phyloP scores from a whole-genome alignment of 2,329 filamentous ascomycete species.

The Microsporum canis region DNA sequence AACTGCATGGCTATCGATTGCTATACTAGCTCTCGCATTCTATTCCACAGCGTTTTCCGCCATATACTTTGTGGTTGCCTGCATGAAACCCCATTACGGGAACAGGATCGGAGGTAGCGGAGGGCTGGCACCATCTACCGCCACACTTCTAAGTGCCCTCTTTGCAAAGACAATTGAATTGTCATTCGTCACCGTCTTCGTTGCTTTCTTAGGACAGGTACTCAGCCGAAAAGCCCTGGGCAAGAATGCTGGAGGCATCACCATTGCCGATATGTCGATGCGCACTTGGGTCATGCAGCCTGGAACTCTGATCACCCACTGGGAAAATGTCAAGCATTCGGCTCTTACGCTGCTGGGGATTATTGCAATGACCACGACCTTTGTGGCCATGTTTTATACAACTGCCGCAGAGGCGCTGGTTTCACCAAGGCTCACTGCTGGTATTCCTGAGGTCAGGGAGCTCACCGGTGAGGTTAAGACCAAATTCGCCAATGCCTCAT shows the following conservation, averaged over 20 bases:
- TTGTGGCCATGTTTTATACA: conserved; percentile 61
- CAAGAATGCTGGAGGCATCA: conserved; percentile 52
- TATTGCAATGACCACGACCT: conserved; percentile 52
- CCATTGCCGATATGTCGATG: conserved; percentile 67
- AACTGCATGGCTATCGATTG: conserved; percentile 27
- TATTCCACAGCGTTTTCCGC: conserved; percentile 32
- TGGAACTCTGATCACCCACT: conserved; percentile 60
- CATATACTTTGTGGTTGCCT: conserved; percentile 53
- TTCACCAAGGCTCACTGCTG: conserved; percentile 56
- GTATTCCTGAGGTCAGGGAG: conserved; percentile 38
- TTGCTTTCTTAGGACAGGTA: conserved; percentile 62
- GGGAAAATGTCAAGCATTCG: conserved; percentile 52
- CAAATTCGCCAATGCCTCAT: conserved; percentile 52
- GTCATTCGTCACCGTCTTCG: conserved; percentile 65
- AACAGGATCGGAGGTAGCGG: conserved; percentile 44
- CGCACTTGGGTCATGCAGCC: conserved; percentile 63
- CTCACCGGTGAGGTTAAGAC: conserved; percentile 49
- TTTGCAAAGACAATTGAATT: conserved; percentile 68
- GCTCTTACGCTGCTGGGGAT: conserved; percentile 52
- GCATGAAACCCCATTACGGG: conserved; percentile 53
- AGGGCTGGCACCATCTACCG: conserved; percentile 48
- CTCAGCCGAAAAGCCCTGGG: conserved; percentile 58
- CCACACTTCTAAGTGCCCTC: conserved; percentile 55
- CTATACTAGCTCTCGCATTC: conserved; percentile 27
- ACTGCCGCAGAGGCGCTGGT: conserved; percentile 66